Evolutionary conservation across 2,329 filamentous ascomycete species (phyloP).

Genomic region (Nectriaceae sp.): DNA sequence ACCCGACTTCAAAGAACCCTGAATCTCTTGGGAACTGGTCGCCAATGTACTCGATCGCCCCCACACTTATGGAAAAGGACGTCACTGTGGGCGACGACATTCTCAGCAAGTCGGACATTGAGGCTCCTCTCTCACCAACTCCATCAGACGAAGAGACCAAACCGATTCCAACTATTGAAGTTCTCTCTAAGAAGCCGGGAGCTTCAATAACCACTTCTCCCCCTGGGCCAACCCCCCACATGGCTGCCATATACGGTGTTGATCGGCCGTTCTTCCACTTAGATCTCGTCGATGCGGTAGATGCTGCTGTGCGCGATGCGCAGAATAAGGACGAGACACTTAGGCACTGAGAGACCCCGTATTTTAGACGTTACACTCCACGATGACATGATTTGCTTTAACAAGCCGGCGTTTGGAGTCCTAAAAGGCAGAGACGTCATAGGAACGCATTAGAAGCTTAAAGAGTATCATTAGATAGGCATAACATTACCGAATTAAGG

Average conservation of each 20-base stretch:
- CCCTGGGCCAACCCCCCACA: not conserved
- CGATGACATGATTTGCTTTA: not conserved
- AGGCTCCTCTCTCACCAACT: not conserved
- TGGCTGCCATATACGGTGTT: constrained; percentile 38
- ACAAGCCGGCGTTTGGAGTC: not conserved
- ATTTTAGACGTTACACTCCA: not conserved
- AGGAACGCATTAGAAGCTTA: not conserved
- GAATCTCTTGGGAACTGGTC: constrained; percentile 33
- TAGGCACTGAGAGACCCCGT: not conserved
- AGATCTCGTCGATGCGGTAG: constrained; percentile 46
- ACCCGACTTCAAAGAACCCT: constrained; percentile 33
- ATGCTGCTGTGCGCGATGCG: constrained; percentile 34
- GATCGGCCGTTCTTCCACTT: constrained; percentile 52
- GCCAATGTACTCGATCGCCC: constrained; percentile 36
- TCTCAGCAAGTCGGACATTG: not conserved
- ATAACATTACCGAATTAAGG: no score
- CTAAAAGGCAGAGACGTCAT: not conserved
- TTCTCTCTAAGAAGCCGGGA: not conserved
- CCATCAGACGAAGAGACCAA: not conserved
- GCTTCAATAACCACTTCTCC: not conserved
- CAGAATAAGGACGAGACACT: constrained; percentile 20
- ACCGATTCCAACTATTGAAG: not conserved
- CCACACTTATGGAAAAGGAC: constrained; percentile 19
- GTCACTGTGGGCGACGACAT: not conserved
- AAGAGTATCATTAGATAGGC: not conserved